Evolutionary conservation across 2,329 filamentous ascomycete genomes (phyloP), one percentile per base, ranked within the genome.

Genomic region (Talaromyces piceae): DNA sequence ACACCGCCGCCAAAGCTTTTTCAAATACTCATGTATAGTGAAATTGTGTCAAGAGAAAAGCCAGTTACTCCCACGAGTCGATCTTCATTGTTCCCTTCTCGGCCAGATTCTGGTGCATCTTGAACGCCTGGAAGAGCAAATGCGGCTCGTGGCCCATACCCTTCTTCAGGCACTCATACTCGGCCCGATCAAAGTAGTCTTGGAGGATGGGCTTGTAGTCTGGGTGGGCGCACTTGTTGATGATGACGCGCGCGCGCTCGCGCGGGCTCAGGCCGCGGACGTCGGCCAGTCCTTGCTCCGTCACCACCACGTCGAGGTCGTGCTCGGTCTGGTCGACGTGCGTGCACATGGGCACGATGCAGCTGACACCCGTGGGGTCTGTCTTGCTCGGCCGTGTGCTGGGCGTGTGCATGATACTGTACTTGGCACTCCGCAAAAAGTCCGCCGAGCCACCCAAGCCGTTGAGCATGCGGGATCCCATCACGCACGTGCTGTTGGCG

Each of bases 241-340:
- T 91, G 64, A 95, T 94, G 58, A 91, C 86, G 45, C 86, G 77
- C 9, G 89, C 88, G 43, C 89, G 77, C 76, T 95, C 88, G 49
- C 83, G 79, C 1, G 90, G 89, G 57, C 81, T 83, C 58, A 95
- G 75, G 47, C 89, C 89, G 39, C 88, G 81, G 1, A 95, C 89
- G 63, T 95, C 89, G 25, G 89, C 90, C 22, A 94, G 80, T 52
- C 90, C 89, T 67, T 82, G 79, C 64, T 83, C 80, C 0, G 80
- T 83, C n/a, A 95, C 89, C 43, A 95, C 72, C n/a, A 95, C 83
- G 61, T 95, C 89, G 33, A 95, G 78, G 66, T 95, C 90, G 70
- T 94, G 89, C 74, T 95, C 90, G 0, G 90, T 95, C 78, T 94
- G 89, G 71, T 95, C 89, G 58, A 94, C 77, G 72, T 95, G 90